phyloP scores from a whole-genome alignment of 2,329 filamentous ascomycete species.

The Scedosporium minutisporum region DNA sequence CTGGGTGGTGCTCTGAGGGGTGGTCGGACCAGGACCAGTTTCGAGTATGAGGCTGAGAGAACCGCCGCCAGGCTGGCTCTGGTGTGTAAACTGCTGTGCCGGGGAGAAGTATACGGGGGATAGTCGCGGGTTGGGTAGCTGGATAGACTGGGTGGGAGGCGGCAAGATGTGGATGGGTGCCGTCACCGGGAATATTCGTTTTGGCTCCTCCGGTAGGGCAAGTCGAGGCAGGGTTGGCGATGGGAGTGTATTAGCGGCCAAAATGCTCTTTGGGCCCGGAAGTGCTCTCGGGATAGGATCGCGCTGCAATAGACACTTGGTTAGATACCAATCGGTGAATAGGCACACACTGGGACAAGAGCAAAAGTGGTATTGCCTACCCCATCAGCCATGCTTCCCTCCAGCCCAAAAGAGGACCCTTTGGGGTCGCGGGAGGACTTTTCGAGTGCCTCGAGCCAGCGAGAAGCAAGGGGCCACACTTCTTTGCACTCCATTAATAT shows the following conservation, averaged over 20 bases:
- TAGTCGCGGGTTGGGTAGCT: not conserved
- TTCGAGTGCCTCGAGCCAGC: conserved; percentile 41
- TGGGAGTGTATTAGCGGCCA: not conserved
- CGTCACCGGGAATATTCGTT: not conserved
- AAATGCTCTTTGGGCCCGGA: not conserved
- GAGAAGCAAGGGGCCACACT: conserved; percentile 42
- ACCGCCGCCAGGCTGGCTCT: not conserved
- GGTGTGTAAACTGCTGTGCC: not conserved
- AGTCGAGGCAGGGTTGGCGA: not conserved
- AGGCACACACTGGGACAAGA: not conserved
- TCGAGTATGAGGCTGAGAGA: not conserved
- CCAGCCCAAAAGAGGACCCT: conserved; percentile 25
- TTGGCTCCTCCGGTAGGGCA: not conserved
- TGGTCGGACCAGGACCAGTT: not conserved
- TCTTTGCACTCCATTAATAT: conserved; percentile 39
- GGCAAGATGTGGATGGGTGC: not conserved
- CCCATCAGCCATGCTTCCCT: conserved; percentile 42
- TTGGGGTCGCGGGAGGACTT: conserved; percentile 35
- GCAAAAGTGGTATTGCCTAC: conserved; percentile 8
- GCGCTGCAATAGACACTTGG: not conserved
- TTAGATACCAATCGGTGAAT: not conserved
- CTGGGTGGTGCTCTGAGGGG: not conserved
- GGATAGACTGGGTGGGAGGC: not conserved
- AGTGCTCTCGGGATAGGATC: not conserved
- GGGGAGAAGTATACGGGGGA: not conserved